A percentile compares a stretch with the other conserved stretches of the same genome.
Conservation (phyloP, 495 filamentous ascomycete genomes). For the Talaromyces stipitatus region DNA sequence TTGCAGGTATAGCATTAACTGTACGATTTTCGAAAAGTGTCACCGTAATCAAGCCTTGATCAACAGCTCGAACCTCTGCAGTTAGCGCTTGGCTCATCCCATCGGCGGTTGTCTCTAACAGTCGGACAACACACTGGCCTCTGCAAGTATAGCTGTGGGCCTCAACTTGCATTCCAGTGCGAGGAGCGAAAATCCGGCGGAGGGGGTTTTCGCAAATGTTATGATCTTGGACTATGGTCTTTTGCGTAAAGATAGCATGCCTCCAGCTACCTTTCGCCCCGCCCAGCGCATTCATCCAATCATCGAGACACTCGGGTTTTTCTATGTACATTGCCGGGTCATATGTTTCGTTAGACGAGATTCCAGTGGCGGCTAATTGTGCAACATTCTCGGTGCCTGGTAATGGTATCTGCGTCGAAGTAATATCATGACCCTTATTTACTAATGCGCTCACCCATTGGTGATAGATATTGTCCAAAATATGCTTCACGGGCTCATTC, state of each 20-base stretch:
- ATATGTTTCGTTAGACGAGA: too few species aligned
- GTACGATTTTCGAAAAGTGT: neutral
- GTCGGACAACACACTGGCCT: too few species aligned
- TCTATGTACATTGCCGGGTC: slow-evolving; percentile 10
- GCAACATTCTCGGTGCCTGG: slow-evolving; percentile 84
- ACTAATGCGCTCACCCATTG: slow-evolving; percentile 73
- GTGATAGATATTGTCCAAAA: slow-evolving; percentile 47
- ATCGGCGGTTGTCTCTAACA: too few species aligned
- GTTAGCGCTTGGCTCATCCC: too few species aligned
- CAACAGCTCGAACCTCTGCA: too few species aligned
- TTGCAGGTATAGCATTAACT: neutral
- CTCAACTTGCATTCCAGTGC: slow-evolving; percentile 63
- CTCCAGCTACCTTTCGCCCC: slow-evolving; percentile 27
- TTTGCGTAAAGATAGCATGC: too few species aligned
- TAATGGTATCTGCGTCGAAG: slow-evolving; percentile 68
- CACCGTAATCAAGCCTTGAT: too few species aligned
- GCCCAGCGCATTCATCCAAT: slow-evolving; percentile 49
- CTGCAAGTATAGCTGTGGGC: too few species aligned
- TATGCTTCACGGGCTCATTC: slow-evolving; percentile 20
- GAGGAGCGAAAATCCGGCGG: slow-evolving; percentile 67
- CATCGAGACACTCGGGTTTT: slow-evolving; percentile 35
- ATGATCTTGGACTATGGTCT: too few species aligned
- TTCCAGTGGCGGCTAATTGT: slow-evolving; percentile 37
- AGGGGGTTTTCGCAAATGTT: slow-evolving; percentile 50
- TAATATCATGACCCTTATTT: slow-evolving; percentile 66